Conservation (phyloP, 202 grass and related monocot genomes). For the Brachypodium distachyon region DNA sequence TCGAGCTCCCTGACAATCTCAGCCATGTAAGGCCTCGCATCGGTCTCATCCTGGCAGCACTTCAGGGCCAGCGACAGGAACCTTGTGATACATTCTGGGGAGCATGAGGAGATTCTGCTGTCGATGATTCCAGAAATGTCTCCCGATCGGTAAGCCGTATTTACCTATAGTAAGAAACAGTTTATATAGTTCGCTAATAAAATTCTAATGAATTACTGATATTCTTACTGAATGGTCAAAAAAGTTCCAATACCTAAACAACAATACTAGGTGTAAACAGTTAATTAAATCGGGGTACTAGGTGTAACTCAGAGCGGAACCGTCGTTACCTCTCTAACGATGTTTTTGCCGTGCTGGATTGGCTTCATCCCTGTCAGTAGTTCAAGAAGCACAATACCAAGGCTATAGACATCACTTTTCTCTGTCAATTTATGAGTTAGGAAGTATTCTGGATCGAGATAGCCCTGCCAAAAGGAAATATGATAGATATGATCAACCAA, state of each 20-base stretch:
- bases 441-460: slow-evolving; percentile 98
- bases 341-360: slow-evolving; percentile 90
- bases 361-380: slow-evolving; percentile 78
- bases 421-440: slow-evolving; percentile 92
- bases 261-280: background rate
- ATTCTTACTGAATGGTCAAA: background rate
- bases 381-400: slow-evolving; percentile 89
- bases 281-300: background rate
- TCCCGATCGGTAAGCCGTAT: slow-evolving; percentile 36
- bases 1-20: slow-evolving; percentile 80
- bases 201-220: background rate
- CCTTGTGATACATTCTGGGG: slow-evolving; percentile 36
- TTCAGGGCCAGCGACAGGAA: slow-evolving; percentile 56
- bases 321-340: slow-evolving; percentile 78
- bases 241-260: background rate
- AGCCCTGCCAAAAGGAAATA: slow-evolving; percentile 52
- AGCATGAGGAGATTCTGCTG: slow-evolving; percentile 33
- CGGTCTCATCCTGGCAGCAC: slow-evolving; percentile 65
- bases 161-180: slow-evolving; percentile 49
- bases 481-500: background rate
- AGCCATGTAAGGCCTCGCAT: slow-evolving; percentile 65
- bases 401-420: slow-evolving; percentile 91
- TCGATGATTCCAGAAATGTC: slow-evolving; percentile 52
- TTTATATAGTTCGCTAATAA: background rate
- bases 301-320: background rate